Base-by-base conservation (phyloP, 768 basidiomycete species). In the Lentinula aciculospora region DNA sequence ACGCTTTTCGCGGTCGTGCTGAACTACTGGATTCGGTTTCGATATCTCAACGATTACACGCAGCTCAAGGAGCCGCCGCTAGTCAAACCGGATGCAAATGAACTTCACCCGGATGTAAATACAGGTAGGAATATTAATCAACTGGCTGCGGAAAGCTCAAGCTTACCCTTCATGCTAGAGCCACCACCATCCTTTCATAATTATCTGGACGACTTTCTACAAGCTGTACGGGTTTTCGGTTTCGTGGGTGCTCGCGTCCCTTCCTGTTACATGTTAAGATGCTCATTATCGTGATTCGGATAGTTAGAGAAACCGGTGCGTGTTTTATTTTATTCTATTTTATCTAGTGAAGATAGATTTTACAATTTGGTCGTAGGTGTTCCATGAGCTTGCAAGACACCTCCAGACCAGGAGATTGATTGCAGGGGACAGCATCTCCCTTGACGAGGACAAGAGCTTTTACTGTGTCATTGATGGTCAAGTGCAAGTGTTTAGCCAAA, bases 381-480 rank as follows among this genome's bases (percentile, higher is more conserved):
- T 99, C 68, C 96, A 98, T 65, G 97, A 99, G 74, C 83, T 99
- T 48, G 94, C 94, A 1, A 81, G 97, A 54, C 94, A 99, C 73
- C 74, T 99, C 15, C 96, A 98, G 70, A 99, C 97, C 2, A 82
- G 94, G 60, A 78, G 95, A n/a, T 76, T 99, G 21, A 90, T 97
- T 53, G 97, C 97, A 4, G 96, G 97, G 3, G 97, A 99, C 64
- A 96, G 90, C 51, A 80, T 98, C 58, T 88, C 91, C 28, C 80
- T 98, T 3, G 89, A 94, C 63, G 82, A 90, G 66, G 91, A 98
- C 73, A 92, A 92, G 65, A 94, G 88, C 61, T 99, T 99, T 72
- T 98, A 98, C 71, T 98, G 94, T 68, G 96, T 99, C 32, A 88
- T 98, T 31, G 97, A 99, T 69, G 97, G 97, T n/a, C 89, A 82